These are phyloP conservation scores for Tetrastigma voinierianum DNA, from an alignment of 164 flowering plant genomes.

Conservation along the genomic window DNA sequence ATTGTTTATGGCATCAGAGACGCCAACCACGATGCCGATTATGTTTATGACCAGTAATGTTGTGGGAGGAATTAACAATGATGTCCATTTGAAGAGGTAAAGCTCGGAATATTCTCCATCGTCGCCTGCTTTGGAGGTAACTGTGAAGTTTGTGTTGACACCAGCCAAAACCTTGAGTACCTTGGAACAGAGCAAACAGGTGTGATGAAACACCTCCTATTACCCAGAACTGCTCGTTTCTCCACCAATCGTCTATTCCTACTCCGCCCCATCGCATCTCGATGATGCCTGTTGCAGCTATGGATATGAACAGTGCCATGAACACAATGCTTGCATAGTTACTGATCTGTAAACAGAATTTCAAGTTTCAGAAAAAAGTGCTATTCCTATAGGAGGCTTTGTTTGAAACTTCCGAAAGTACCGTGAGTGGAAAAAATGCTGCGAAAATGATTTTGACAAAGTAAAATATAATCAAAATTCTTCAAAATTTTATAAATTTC, in stretches of 20 bases:
- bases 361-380: too few species aligned
- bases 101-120: slow-evolving; percentile 43
- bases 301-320: slow-evolving; percentile 29
- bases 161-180: slow-evolving; percentile 47
- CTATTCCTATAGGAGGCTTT: too few species aligned
- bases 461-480: too few species aligned
- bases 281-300: slow-evolving; percentile 43
- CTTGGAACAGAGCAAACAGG: slow-evolving; percentile 46
- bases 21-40: slow-evolving; percentile 42
- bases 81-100: slow-evolving; percentile 45
- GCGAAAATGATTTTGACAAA: too few species aligned
- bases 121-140: slow-evolving; percentile 47
- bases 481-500: too few species aligned
- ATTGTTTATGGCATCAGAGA: slow-evolving; percentile 46
- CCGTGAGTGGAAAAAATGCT: too few species aligned
- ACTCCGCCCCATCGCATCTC: slow-evolving; percentile 53
- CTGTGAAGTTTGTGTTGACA: slow-evolving; percentile 41
- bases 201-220: slow-evolving; percentile 51
- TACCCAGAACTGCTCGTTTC: slow-evolving; percentile 43
- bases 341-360: slow-evolving; percentile 23
- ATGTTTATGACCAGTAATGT: slow-evolving; percentile 32
- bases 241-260: slow-evolving; percentile 33
- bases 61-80: slow-evolving; percentile 33
- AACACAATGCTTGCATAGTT: slow-evolving; percentile 29
- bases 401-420: too few species aligned